Evolutionary conservation across 2,329 filamentous ascomycete genomes (phyloP), one percentile per base, ranked within the genome.

Genomic region (Epichloe sibirici): DNA sequence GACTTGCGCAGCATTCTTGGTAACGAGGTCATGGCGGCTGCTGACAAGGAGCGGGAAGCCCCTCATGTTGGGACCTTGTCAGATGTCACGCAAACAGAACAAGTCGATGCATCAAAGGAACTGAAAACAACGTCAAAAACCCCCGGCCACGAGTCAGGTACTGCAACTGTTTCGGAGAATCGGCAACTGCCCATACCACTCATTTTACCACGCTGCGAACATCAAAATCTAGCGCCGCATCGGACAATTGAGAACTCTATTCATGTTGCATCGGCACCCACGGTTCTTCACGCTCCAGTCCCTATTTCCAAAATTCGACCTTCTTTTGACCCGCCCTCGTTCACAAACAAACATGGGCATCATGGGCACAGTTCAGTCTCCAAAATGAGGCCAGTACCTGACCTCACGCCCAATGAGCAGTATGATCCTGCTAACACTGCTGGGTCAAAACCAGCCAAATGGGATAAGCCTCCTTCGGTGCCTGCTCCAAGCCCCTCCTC

Each of bases 261-360:
- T n/a, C 44, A 49, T 28, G 40, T 39, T 7, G 8, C 37, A 48
- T 25, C 52, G 39, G 40, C 47, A 3, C 54, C 54, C 8, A 47
- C 31, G 31, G 9, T 57, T 7, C 55, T 57, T 43, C 40, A 55
- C 43, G 53, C 57, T 8, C 49, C 55, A 28, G 52, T 57, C 43
- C 56, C 55, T 5, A n/a, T 56, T 42, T 55, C 58, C 8, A 58
- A 59, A 35, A 38, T 57, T 25, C 54, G 56, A 6, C 57, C 57
- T 5, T 43, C 47, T 45, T 51, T 56, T 17, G 49, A 55, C n/a
- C 31, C 39, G 12, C 45, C 35, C 9, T 17, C 34, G 13, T 25
- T 38, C 13, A 43, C 44, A 4, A 35, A 38, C 3, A 48, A 43
- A 34, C 25, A 40, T 9, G 44, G 51, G 9, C 45, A 37, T 9